Base-by-base conservation (phyloP, 2,329 filamentous ascomycete genomes). In the Diplodia intermedia region DNA sequence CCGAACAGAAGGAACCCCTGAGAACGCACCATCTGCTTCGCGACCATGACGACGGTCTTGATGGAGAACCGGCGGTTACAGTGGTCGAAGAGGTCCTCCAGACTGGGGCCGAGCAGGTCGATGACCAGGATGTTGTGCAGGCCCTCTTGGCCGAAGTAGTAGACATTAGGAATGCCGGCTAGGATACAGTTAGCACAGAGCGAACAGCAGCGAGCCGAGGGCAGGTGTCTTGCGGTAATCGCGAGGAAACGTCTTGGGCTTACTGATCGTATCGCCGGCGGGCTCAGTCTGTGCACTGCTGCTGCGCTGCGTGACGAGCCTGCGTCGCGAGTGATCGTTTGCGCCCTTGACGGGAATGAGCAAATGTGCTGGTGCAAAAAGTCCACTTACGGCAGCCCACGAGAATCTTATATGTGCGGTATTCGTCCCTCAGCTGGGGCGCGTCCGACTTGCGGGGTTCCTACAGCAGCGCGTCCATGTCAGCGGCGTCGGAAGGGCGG, bases 131-230 rank as follows among this genome's bases (percentile, higher is more conserved):
- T 98, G 83, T 99, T 98, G 85, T 99, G 95, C 36, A 98, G 90
- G 74, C 94, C 95, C 82, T 98, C 94, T 79, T 99, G 95, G 71
- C 95, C 95, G 75, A 98, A 99, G 83, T 98, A 99, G 84, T 98
- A 98, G 76, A 99, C 95, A 87, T 98, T 98, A 76, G 95, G 95
- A 74, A 99, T 98, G 76, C 95, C 95, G 76, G 94, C 94, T 98
- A 79, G 33, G 53, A 63, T 33, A 68, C 20, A 43, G 8, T 74
- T 85, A 72, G 85, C 81, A 71, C 20, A 62, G 31, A 38, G 60
- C 36, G 53, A 63, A 31, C 29, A 49, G 20, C 26, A 11, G 38
- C 33, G 38, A 43, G 20, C 6, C 7, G 54, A 26, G 26, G 31
- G 15, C 38, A 56, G 53, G 65, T 40, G 23, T 31, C 65, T 66